Evolutionary conservation across 106 monocot genomes (phyloP).

Genomic region (Phalaenopsis equestris): DNA sequence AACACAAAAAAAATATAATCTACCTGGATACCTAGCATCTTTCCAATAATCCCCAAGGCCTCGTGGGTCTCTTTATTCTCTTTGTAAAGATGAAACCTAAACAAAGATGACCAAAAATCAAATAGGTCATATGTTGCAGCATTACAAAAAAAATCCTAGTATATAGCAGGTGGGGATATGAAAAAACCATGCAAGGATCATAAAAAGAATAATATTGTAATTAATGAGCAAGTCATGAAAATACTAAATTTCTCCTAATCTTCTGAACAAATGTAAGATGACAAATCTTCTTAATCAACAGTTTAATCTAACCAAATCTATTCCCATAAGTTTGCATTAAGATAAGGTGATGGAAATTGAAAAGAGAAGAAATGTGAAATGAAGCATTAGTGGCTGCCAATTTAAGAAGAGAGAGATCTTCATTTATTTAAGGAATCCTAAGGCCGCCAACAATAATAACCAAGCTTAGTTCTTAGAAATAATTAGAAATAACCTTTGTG

Average conservation of each 20-base stretch:
- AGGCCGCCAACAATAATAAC: not conserved
- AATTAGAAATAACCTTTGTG: not conserved
- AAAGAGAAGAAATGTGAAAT: not conserved
- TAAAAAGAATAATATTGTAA: not conserved
- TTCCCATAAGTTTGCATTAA: not conserved
- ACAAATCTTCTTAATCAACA: not conserved
- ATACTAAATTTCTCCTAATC: not conserved
- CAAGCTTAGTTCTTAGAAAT: not conserved
- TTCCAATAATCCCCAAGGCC: conserved; percentile 87
- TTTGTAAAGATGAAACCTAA: conserved; percentile 94
- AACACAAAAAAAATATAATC: not conserved
- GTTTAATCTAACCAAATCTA: not conserved
- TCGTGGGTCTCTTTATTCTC: conserved; percentile 98
- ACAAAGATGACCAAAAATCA: conserved; percentile 10
- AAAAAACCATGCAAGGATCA: not conserved
- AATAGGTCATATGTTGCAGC: not conserved
- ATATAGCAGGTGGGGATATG: not conserved
- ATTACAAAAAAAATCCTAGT: not conserved
- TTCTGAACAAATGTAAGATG: not conserved
- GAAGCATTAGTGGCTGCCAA: not conserved
- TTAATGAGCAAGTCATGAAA: not conserved
- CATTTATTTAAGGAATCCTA: not conserved
- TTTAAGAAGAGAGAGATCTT: not conserved
- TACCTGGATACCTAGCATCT: conserved; percentile 97
- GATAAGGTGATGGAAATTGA: not conserved